These are phyloP conservation scores for Chrysoporthe puriensis DNA, from an alignment of 2,329 filamentous ascomycete genomes.

Conservation along the genomic window DNA sequence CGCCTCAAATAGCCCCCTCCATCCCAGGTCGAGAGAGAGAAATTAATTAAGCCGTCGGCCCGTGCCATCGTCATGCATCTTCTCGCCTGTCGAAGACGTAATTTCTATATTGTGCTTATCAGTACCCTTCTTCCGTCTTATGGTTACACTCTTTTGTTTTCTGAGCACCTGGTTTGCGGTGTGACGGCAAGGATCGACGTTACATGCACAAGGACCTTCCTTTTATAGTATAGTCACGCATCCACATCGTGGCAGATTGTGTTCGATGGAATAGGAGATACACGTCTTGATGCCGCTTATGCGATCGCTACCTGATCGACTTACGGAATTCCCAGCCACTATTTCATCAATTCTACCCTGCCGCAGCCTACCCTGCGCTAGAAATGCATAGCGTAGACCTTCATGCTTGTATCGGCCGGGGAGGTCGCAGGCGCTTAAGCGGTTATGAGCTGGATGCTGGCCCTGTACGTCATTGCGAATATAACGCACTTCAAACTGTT, in stretches of 20 bases:
- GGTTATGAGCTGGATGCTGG: not conserved
- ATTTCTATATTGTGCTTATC: not conserved
- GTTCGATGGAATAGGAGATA: not conserved
- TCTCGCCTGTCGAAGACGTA: constrained; percentile 1
- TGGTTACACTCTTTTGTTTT: not conserved
- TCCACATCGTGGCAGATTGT: not conserved
- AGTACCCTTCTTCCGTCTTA: not conserved
- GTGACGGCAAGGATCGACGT: not conserved
- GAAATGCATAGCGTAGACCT: not conserved
- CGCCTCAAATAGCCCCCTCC: constrained; percentile 1
- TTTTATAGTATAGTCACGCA: not conserved
- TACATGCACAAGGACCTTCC: constrained; percentile 3
- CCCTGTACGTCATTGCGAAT: not conserved
- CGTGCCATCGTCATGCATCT: constrained; percentile 5
- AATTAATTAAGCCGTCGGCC: not conserved
- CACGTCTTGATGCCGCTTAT: not conserved
- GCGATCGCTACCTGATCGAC: not conserved
- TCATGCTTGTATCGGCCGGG: not conserved
- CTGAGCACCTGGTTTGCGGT: not conserved
- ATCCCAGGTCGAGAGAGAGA: not conserved
- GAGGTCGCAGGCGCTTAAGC: not conserved
- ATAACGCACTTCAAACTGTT: not conserved
- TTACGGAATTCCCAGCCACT: not conserved
- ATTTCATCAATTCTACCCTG: not conserved
- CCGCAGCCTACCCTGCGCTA: not conserved